Evolutionary conservation across 2,329 filamentous ascomycete genomes (phyloP).

Genomic region (Colletotrichum paranaense): DNA sequence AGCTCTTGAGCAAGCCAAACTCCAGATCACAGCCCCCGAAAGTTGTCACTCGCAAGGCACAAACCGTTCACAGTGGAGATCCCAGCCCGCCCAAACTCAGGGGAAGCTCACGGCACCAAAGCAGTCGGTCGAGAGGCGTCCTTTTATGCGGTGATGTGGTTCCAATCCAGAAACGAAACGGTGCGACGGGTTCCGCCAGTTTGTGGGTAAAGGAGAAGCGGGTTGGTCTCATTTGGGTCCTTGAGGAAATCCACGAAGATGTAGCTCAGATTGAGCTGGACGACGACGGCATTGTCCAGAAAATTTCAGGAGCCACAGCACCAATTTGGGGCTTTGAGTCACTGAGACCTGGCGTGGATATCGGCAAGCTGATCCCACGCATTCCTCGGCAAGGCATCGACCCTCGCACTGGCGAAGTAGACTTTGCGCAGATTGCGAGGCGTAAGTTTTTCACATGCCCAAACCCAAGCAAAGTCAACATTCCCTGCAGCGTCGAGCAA

Average conservation of each 20-base stretch:
- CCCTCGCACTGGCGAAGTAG: conserved; percentile 77
- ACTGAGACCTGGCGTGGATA: conserved; percentile 75
- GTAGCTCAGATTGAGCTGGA: conserved; percentile 82
- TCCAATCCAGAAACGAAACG: conserved; percentile 95
- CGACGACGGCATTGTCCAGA: conserved; percentile 79
- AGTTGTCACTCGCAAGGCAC: conserved; percentile 69
- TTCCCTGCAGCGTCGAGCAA: conserved; percentile 85
- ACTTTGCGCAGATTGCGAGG: conserved; percentile 79
- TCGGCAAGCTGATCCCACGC: conserved; percentile 82
- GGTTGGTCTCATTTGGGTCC: conserved; percentile 93
- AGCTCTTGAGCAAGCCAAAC: conserved; percentile 85
- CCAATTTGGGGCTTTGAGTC: conserved; percentile 86
- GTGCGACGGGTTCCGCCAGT: conserved; percentile 89
- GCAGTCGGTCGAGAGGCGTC: conserved; percentile 86
- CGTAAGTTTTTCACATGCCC: conserved; percentile 87
- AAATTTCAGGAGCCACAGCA: conserved; percentile 79
- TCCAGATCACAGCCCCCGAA: conserved; percentile 67
- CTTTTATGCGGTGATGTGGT: conserved; percentile 97
- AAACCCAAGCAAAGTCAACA: conserved; percentile 80
- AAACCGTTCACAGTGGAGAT: conserved; percentile 71
- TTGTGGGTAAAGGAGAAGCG: conserved; percentile 99
- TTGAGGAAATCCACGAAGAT: conserved; percentile 98
- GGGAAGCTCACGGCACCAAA: conserved; percentile 70
- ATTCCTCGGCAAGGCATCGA: conserved; percentile 82
- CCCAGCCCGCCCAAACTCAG: conserved; percentile 66